Percentiles rank a stretch among this genome's conserved stretches.
Evolutionary conservation across 2,329 filamentous ascomycete species (phyloP).

Genomic region (Thielaviopsis cerberus): DNA sequence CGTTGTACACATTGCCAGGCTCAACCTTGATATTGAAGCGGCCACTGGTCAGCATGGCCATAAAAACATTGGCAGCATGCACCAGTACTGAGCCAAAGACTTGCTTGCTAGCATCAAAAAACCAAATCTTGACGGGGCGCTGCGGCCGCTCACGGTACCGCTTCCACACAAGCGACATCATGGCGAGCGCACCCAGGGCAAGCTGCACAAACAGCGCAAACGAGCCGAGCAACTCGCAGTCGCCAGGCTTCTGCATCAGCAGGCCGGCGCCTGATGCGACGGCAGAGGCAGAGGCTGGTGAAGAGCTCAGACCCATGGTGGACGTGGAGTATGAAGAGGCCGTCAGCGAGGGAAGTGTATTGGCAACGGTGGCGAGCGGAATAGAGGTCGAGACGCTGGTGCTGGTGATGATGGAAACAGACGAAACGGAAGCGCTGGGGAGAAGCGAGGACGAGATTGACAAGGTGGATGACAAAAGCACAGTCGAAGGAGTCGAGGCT

Average conservation of each 20-base stretch:
- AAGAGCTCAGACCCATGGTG: slow-evolving; percentile 17
- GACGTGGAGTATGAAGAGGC: slow-evolving; percentile 8
- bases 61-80: slow-evolving; percentile 81
- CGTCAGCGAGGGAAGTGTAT: slow-evolving; percentile 1
- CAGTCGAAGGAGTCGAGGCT: not conserved
- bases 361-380: not conserved
- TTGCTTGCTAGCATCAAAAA: slow-evolving; percentile 93
- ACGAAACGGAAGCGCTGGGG: not conserved
- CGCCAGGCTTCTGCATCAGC: slow-evolving; percentile 28
- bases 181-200: slow-evolving; percentile 63
- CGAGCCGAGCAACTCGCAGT: slow-evolving; percentile 73
- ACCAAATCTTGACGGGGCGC: slow-evolving; percentile 87
- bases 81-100: slow-evolving; percentile 83
- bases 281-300: slow-evolving; percentile 17
- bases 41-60: slow-evolving; percentile 88
- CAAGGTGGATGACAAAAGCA: not conserved
- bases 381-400: not conserved
- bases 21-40: slow-evolving; percentile 51
- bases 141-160: slow-evolving; percentile 82
- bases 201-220: slow-evolving; percentile 85
- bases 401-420: not conserved
- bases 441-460: not conserved
- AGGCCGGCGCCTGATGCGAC: slow-evolving; percentile 14
- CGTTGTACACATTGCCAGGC: slow-evolving; percentile 23
- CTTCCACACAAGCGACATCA: slow-evolving; percentile 81